Evolutionary conservation across 192 early-diverging fungal species (phyloP).

Genomic region (Linderina pennispora): DNA sequence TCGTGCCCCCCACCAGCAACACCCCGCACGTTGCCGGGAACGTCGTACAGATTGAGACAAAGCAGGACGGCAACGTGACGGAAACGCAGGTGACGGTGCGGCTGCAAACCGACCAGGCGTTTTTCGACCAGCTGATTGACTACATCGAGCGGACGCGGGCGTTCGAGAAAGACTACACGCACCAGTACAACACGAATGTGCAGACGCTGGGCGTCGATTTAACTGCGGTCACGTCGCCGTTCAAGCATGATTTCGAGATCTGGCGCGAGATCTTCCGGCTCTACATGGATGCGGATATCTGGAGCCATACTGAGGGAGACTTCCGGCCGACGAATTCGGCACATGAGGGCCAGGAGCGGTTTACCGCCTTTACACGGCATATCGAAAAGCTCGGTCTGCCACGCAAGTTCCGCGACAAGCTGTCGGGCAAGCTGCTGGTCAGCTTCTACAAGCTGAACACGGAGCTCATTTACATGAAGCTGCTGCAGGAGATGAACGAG

Average conservation of each 20-base stretch:
- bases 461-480: conserved; percentile 61
- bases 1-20: not conserved
- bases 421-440: conserved; percentile 33
- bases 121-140: conserved; percentile 52
- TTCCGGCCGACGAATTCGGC: conserved; percentile 49
- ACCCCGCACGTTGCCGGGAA: not conserved
- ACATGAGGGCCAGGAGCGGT: conserved; percentile 55
- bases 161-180: conserved; percentile 52
- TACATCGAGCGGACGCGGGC: conserved; percentile 52
- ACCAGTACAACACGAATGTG: conserved; percentile 51
- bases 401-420: conserved; percentile 18
- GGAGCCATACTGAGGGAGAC: conserved; percentile 57
- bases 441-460: conserved; percentile 56
- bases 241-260: conserved; percentile 67
- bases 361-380: conserved; percentile 47
- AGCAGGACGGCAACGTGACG: conserved; percentile 4
- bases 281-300: conserved; percentile 68
- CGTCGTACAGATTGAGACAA: conserved; percentile 13
- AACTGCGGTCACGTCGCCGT: conserved; percentile 58
- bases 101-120: conserved; percentile 50
- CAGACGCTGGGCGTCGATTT: conserved; percentile 47
- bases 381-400: conserved; percentile 33
- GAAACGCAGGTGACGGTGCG: conserved; percentile 35
- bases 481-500: conserved; percentile 71
- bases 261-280: conserved; percentile 62